Evolutionary conservation across 225 moss, liverwort and hornwort species (phyloP), one percentile per base, ranked within the genome.

Genomic region (Polytrichum formosum): DNA sequence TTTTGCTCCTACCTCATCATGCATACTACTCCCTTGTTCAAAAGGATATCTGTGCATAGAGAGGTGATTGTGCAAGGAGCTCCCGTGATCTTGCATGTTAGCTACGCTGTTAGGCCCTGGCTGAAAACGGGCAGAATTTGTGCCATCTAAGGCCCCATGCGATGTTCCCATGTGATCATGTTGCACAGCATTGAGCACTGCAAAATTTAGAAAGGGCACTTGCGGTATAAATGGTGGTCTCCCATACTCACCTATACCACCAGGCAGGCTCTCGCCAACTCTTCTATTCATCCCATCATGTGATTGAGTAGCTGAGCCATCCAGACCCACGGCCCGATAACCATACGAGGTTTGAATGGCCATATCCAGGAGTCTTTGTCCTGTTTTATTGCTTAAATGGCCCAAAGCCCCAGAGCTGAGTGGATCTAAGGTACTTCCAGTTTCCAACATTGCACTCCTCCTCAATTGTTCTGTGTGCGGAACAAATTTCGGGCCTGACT

Each of bases 321-420:
- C 79, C 5, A 77, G 68, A 31, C 79, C 88, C 77, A 79, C 64
- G 10, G 82, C 68, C 30, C 77, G 79, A 67, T 84, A 88, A 9
- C 73, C 33, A 71, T 73, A 88, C 56, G 88, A 84, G 54, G 82
- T 77, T 70, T 84, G 82, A 18, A 88, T 77, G 13, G 88, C 88
- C 35, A 71, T 76, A 31, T 84, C 84, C 58, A 82, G 60, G 29
- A 88, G 75, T 63, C 79, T 78, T 67, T 88, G 77, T 67, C 84
- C 84, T 27, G 75, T 80, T 75, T 74, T 88, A 64, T 82, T 82
- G 77, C 84, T 84, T 70, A 88, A 68, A 64, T 82, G 82, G 79
- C 75, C 70, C 70, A 84, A 66, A 56, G 82, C 82, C 63, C 79
- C 78, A 18, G 77, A 73, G 74, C 79, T 84, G 35, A 87, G 75